These are phyloP conservation scores for Hyphopichia fennica DNA, from an alignment of 1,139 yeast genomes.

Conservation along the genomic window DNA sequence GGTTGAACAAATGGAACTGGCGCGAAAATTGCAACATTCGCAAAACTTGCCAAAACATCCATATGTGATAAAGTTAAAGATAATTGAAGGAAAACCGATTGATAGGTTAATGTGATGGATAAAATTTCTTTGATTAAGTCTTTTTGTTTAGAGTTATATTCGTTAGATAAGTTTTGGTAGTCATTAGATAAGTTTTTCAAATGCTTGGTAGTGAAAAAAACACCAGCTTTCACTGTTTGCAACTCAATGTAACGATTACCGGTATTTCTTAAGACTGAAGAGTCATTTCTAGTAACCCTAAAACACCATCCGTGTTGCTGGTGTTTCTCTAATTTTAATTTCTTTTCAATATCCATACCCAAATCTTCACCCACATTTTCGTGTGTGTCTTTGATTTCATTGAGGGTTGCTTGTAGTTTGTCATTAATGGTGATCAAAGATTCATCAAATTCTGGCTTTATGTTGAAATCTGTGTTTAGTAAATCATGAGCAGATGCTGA, in stretches of 20 bases:
- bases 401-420: conserved; percentile 54
- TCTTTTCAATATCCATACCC: conserved; percentile 79
- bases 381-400: conserved; percentile 61
- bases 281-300: conserved; percentile 87
- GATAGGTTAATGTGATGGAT: conserved; percentile 74
- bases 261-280: conserved; percentile 67
- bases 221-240: conserved; percentile 93
- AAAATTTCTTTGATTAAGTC: conserved; percentile 81
- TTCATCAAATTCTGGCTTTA: conserved; percentile 88
- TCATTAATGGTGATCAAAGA: conserved; percentile 61
- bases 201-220: conserved; percentile 75
- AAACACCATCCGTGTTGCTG: conserved; percentile 91
- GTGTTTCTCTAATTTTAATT: conserved; percentile 85
- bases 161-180: conserved; percentile 57
- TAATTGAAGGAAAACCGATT: conserved; percentile 70
- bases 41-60: conserved; percentile 84
- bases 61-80: conserved; percentile 66
- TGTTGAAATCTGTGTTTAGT: conserved; percentile 64
- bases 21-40: conserved; percentile 81
- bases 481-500: conserved; percentile 40
- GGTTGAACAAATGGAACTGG: conserved; percentile 83
- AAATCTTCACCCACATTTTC: conserved; percentile 69
- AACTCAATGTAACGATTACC: conserved; percentile 67
- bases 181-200: conserved; percentile 61
- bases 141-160: conserved; percentile 73